Base-by-base conservation (phyloP, 108 stramenopile genomes). In the Hondaea fermentalgiana region DNA sequence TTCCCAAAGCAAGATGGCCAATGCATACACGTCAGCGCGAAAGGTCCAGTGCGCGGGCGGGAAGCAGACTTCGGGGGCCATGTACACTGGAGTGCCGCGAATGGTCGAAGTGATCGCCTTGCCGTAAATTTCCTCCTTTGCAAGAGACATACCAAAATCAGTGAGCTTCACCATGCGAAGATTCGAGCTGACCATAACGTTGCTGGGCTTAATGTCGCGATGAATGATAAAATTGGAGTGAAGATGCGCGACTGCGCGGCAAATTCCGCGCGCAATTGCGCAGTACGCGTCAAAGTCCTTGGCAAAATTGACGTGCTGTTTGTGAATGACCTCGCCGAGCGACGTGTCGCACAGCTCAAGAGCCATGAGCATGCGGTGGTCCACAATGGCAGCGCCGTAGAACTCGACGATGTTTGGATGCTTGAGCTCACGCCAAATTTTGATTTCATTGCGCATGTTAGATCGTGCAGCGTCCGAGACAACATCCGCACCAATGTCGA, bases 191-290 rank as follows among this genome's bases (percentile, higher is more conserved):
- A 93, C 60, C 58, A 94, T 88, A n/a, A 94, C 71, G 59, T 94
- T 94, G 51, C 91, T 91, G 35, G 92, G 72, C 92, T 94, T 94
- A 42, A 94, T 64, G 71, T 94, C 93, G 42, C 93, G 90, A 89
- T 94, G 94, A 47, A 94, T 23, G 21, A 94, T 60, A 5, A 87
- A 60, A 8, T 90, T 90, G 14, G 44, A 47, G 88, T 94, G 94
- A 16, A 94, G 59, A 72, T 90, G 91, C 51, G 59, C 60, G 29
- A 94, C 53, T 12, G 49, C 76, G 51, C 76, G 76, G 4, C 45
- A 53, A 23, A 83, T 83, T 0, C 76, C 76, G 76, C 76, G 76
- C 28, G 76, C 76, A 53, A 53, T 83, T 12, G 76, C 76, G 42
- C 64, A 69, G 64, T 69, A 69, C 10, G 64, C 42, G 42, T 69